These are phyloP conservation scores for Choanephora cucurbitarum DNA, from an alignment of 371 early-diverging fungal species.

Conservation along the genomic window DNA sequence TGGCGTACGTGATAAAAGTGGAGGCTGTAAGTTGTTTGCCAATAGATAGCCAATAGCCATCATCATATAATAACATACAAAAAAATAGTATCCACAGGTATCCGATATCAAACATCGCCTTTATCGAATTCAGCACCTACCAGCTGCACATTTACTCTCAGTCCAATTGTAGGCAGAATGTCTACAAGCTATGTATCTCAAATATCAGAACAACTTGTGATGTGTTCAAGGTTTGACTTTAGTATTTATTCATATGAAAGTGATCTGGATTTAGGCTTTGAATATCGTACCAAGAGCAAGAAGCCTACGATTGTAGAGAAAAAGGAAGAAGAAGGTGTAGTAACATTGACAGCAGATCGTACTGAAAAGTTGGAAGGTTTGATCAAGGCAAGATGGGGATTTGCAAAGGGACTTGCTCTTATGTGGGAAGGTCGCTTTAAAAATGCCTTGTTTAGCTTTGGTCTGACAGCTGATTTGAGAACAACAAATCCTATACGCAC, in stretches of 20 bases:
- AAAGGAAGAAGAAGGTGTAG: slow-evolving; percentile 9
- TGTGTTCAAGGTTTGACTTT: slow-evolving; percentile 85
- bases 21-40: slow-evolving; percentile 71
- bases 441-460: slow-evolving; percentile 61
- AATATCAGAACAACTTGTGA: slow-evolving; percentile 65
- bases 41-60: neutral
- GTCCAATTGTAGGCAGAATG: slow-evolving; percentile 89
- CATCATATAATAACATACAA: neutral
- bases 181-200: slow-evolving; percentile 80
- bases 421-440: slow-evolving; percentile 73
- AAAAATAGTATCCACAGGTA: slow-evolving; percentile 66
- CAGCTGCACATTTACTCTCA: slow-evolving; percentile 75
- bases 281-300: slow-evolving; percentile 54
- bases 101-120: slow-evolving; percentile 70
- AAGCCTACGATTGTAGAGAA: slow-evolving; percentile 8
- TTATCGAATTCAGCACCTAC: slow-evolving; percentile 52
- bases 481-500: slow-evolving; percentile 56
- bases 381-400: slow-evolving; percentile 60
- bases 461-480: slow-evolving; percentile 57
- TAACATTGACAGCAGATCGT: slow-evolving; percentile 22
- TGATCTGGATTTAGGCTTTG: slow-evolving; percentile 81
- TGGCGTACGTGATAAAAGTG: slow-evolving; percentile 82
- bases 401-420: slow-evolving; percentile 55
- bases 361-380: slow-evolving; percentile 56
- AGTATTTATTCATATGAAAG: slow-evolving; percentile 88